Evolutionary conservation across 1,284 basidiomycete genomes (phyloP).

Genomic region (Gomphus bonarii): DNA sequence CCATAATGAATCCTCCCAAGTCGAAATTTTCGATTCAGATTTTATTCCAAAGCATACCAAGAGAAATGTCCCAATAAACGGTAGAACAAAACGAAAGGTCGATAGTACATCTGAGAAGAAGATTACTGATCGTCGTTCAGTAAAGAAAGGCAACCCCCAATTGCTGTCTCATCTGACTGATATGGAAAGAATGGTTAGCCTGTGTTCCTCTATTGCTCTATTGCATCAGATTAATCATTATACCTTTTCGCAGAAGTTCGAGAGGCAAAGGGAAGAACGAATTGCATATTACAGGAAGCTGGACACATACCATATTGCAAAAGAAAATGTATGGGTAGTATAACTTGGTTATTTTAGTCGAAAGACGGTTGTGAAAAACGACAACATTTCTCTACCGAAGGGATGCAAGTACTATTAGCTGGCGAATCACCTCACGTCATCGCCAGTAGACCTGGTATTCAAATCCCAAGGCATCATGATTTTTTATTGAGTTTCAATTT

Average conservation of each 20-base stretch:
- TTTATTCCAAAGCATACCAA: not conserved
- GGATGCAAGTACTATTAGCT: too few relatives aligned
- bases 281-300: conserved; percentile 46
- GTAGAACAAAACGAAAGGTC: not conserved
- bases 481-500: too few relatives aligned
- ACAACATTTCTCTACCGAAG: not conserved
- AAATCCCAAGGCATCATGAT: too few relatives aligned
- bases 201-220: not conserved
- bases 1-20: not conserved
- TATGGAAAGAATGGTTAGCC: not conserved
- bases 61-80: not conserved
- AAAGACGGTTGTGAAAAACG: not conserved
- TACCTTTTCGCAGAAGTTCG: conserved; percentile 25
- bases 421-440: too few relatives aligned
- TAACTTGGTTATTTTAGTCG: conserved; percentile 22
- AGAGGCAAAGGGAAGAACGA: conserved; percentile 36
- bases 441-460: too few relatives aligned
- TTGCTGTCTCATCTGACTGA: not conserved
- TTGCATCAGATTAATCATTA: not conserved
- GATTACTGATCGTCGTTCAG: not conserved
- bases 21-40: not conserved
- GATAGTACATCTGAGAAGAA: not conserved
- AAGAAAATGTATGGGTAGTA: conserved; percentile 51
- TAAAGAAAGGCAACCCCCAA: not conserved
- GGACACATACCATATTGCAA: conserved; percentile 40